Evolutionary conservation across 768 basidiomycete genomes (phyloP).

Genomic region (Pulveroboletus ravenelii): DNA sequence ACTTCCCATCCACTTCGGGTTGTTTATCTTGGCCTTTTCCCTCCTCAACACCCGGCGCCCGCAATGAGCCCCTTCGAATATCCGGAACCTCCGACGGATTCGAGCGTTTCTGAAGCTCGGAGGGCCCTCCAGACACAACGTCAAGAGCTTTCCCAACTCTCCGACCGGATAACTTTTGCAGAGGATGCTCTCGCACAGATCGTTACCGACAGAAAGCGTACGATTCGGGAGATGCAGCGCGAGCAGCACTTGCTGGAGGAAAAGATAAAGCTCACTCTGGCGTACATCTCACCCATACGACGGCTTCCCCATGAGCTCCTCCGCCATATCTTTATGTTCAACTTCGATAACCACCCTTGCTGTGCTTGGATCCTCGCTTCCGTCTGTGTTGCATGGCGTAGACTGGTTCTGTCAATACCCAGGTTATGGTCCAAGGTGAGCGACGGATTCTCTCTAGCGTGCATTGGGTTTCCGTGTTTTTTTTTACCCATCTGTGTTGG

Average conservation of each 20-base stretch:
- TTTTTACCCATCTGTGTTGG: constrained; percentile 13
- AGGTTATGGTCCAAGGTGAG: constrained; percentile 74
- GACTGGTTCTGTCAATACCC: constrained; percentile 61
- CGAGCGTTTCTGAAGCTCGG: constrained; percentile 50
- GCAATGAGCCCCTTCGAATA: constrained; percentile 32
- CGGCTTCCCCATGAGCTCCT: constrained; percentile 70
- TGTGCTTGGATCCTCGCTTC: constrained; percentile 72
- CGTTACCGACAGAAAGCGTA: constrained; percentile 47
- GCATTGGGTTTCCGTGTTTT: constrained; percentile 1
- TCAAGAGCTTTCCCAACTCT: constrained; percentile 30
- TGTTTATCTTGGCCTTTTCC: constrained; percentile 6
- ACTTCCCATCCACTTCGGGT: constrained; percentile 22
- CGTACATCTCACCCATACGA: constrained; percentile 70
- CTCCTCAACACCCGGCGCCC: constrained; percentile 13
- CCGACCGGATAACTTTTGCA: constrained; percentile 46
- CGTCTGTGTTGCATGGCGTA: constrained; percentile 64
- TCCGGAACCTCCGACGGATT: constrained; percentile 57
- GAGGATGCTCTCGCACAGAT: constrained; percentile 56
- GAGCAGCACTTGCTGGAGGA: constrained; percentile 49
- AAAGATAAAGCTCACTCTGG: constrained; percentile 45
- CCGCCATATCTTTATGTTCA: constrained; percentile 64
- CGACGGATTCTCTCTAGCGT: constrained; percentile 7
- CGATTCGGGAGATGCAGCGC: constrained; percentile 50
- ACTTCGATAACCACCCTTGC: constrained; percentile 67
- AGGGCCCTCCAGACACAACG: constrained; percentile 35